A percentile compares a stretch with the other conserved stretches of the same genome.
Conservation (phyloP, 805 yeast genomes). For the Debaryomyces hansenii region DNA sequence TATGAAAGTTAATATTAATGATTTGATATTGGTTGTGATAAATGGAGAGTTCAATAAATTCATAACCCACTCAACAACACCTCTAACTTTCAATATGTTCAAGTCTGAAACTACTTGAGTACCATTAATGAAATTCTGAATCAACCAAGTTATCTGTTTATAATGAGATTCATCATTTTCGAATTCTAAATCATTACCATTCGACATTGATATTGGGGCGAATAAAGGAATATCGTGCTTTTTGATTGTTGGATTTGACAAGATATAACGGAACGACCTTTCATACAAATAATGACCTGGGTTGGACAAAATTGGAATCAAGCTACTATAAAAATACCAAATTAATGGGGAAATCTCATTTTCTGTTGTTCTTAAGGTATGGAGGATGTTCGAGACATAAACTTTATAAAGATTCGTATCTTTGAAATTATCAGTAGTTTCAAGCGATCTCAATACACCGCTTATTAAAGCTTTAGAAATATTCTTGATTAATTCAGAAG, state of each 20-base stretch:
- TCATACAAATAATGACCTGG: constrained; percentile 80
- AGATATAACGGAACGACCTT: constrained; percentile 62
- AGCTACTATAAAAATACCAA: constrained; percentile 54
- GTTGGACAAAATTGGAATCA: constrained; percentile 57
- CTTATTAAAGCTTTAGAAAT: constrained; percentile 46
- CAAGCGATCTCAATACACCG: constrained; percentile 45
- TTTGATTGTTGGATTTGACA: constrained; percentile 51
- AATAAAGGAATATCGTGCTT: constrained; percentile 47
- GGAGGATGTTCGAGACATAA: constrained; percentile 48
- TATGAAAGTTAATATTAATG: constrained; percentile 42
- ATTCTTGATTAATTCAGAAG: constrained; percentile 18
- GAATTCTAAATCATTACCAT: constrained; percentile 19
- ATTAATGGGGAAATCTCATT: constrained; percentile 44
- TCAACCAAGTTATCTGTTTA: constrained; percentile 66
- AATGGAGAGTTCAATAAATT: constrained; percentile 56
- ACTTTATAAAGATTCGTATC: constrained; percentile 58
- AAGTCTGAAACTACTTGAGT: constrained; percentile 51
- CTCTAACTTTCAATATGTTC: constrained; percentile 48
- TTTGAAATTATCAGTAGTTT: constrained; percentile 40
- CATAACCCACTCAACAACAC: constrained; percentile 67
- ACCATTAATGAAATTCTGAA: constrained; percentile 50
- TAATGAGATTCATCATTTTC: constrained; percentile 52
- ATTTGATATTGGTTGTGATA: constrained; percentile 37
- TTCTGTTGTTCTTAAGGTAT: constrained; percentile 24
- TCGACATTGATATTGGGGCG: constrained; percentile 32